Percentiles rank a stretch among this genome's conserved stretches.
These are phyloP conservation scores for Heliosperma pusillum DNA, from an alignment of 148 eudicot genomes.

Conservation along the genomic window DNA sequence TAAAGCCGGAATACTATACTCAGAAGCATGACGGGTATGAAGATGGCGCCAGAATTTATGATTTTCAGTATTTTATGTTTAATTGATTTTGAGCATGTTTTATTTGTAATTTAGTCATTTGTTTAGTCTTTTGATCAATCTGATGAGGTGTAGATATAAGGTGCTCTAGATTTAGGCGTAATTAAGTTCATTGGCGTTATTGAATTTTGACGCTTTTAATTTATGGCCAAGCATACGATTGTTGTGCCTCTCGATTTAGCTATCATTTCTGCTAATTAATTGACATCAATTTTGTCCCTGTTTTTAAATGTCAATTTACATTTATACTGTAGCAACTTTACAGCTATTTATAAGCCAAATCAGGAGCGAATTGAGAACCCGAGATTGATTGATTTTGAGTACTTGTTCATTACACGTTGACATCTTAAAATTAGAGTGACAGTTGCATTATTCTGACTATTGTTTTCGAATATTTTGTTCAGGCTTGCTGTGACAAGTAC, in stretches of 20 bases:
- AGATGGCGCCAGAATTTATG: no score
- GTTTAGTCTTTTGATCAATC: neutral
- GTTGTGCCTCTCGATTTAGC: neutral
- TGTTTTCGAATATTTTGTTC: neutral
- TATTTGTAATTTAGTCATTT: neutral
- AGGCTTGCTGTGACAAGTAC: conserved; percentile 56
- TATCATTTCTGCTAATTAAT: neutral
- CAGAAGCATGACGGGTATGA: conserved; percentile 52
- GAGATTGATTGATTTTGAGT: neutral
- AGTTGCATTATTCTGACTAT: neutral
- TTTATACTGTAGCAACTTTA: no score
- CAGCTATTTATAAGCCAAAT: neutral
- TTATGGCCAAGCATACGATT: neutral
- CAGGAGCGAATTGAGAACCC: no score
- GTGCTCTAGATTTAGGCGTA: neutral
- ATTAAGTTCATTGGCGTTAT: neutral
- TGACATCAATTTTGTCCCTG: no score
- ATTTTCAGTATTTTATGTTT: no score
- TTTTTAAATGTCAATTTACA: no score
- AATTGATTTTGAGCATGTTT: neutral
- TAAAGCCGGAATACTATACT: conserved; percentile 71
- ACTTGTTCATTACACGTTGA: neutral
- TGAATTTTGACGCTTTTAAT: neutral
- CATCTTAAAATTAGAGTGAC: neutral
- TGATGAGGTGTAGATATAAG: neutral